Evolutionary conservation across 257 asterid species (phyloP).

Genomic region (Jasminum sambac): DNA sequence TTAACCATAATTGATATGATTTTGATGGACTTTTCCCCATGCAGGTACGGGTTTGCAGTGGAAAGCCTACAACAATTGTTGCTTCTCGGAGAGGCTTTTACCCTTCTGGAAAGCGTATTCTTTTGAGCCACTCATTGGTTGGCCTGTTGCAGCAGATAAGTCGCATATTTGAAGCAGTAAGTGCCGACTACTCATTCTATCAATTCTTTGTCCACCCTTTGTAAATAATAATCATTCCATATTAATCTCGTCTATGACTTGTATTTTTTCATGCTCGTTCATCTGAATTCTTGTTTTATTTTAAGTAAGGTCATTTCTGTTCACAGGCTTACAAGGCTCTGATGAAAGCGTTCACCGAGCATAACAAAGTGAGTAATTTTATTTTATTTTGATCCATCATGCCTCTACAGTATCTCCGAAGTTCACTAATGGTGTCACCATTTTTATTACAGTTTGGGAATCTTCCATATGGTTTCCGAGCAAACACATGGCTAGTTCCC

Average conservation of each 20-base stretch:
- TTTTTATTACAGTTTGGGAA: slow-evolving; percentile 62
- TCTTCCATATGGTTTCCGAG: slow-evolving; percentile 82
- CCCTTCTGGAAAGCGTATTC: slow-evolving; percentile 66
- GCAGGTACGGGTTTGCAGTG: slow-evolving; percentile 75
- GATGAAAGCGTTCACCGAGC: slow-evolving; percentile 78
- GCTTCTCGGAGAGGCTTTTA: slow-evolving; percentile 73
- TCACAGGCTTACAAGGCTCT: slow-evolving; percentile 72
- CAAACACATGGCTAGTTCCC: slow-evolving; percentile 80
- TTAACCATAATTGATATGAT: not conserved
- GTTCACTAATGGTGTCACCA: slow-evolving; percentile 11
- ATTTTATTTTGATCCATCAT: slow-evolving; percentile 1
- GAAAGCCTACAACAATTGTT: slow-evolving; percentile 79
- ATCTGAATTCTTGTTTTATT: not conserved
- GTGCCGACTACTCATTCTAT: slow-evolving; percentile 25
- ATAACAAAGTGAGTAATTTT: slow-evolving; percentile 63
- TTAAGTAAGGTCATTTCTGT: slow-evolving; percentile 21
- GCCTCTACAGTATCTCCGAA: not conserved
- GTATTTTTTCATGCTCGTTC: slow-evolving; percentile 7
- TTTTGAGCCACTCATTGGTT: slow-evolving; percentile 64
- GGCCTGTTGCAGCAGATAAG: slow-evolving; percentile 75
- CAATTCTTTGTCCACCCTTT: not conserved
- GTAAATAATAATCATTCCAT: not conserved
- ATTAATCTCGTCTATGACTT: slow-evolving; percentile 4
- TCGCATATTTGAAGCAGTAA: slow-evolving; percentile 68
- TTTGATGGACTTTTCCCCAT: slow-evolving; percentile 10